Evolutionary conservation across 2,329 filamentous ascomycete species (phyloP), one percentile per base, ranked within the genome.

Genomic region (Claviceps sorghi): DNA sequence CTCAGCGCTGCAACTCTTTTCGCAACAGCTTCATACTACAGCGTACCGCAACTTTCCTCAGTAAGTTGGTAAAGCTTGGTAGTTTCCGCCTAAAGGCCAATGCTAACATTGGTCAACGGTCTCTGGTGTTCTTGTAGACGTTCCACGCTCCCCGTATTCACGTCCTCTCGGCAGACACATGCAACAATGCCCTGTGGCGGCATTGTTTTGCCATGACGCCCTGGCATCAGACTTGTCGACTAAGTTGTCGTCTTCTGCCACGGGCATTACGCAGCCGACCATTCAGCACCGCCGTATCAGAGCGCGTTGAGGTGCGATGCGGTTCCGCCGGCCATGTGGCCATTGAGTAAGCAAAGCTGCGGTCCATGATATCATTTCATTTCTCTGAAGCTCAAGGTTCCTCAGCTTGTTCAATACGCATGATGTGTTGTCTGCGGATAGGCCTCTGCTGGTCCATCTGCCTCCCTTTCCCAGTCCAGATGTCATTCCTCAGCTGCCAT

Each of bases 381-480:
- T 26, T 34, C 19, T 15, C 19, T 11, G n/a, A 29, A n/a, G 21
- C 48, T 40, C 13, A n/a, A n/a, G 15, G 21, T 43, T 26, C 4
- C 36, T 21, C 13, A 51, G 45, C n/a, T 67, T 81, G 47, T 69
- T 77, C 59, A 76, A 80, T 55, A 53, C 74, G 26, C 52, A 55
- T 13, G 60, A 67, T 4, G 58, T 63, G 11, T 61, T 67, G 0
- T 60, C 64, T 13, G 62, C 66, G 1, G 38, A 41, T 17, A 45
- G 49, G 17, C 73, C 78, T 1, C 60, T 83, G 43, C 61, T 81
- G 15, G 64, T 83, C 43, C 76, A 81, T 60, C 64, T 83, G 0
- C 80, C 80, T 6, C 68, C 76, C 0, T 71, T 69, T 46, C 66
- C 74, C 13, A 62, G 65, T 34, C 54, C 54, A 8, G 54, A 64